Evolutionary conservation across 768 basidiomycete species (phyloP).

Genomic region (Porpolomopsis calyptriformis): DNA sequence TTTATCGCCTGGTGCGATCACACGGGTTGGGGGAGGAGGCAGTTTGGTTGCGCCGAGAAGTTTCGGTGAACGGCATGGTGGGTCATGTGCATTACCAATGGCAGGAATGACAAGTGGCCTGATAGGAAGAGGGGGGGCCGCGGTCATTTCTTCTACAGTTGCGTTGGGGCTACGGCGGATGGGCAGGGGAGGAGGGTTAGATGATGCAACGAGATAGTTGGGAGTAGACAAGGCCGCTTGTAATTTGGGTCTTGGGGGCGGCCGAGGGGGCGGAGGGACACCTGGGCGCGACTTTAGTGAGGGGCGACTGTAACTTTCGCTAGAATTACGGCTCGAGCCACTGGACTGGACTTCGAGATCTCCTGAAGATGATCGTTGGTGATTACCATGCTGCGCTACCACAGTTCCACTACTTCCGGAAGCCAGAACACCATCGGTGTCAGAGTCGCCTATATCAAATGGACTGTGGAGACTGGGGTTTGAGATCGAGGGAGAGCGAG

Average conservation of each 20-base stretch:
- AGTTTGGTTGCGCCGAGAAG: slow-evolving; percentile 31
- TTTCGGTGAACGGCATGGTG: slow-evolving; percentile 18
- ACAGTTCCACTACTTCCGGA: slow-evolving; percentile 3
- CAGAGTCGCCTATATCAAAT: not conserved
- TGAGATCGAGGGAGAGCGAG: too few relatives aligned
- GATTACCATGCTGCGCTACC: slow-evolving; percentile 1
- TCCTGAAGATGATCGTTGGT: slow-evolving; percentile 7
- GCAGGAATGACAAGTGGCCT: slow-evolving; percentile 20
- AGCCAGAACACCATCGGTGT: slow-evolving; percentile 1
- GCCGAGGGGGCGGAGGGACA: slow-evolving; percentile 20
- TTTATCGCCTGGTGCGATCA: slow-evolving; percentile 57
- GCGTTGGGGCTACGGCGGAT: slow-evolving; percentile 26
- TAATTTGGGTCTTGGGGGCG: slow-evolving; percentile 27
- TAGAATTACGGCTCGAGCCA: slow-evolving; percentile 31
- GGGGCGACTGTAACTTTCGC: slow-evolving; percentile 22
- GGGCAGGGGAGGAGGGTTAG: slow-evolving; percentile 37
- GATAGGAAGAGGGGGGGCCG: slow-evolving; percentile 17
- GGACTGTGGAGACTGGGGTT: not conserved
- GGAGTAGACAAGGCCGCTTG: slow-evolving; percentile 8
- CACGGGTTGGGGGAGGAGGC: slow-evolving; percentile 68
- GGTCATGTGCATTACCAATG: slow-evolving; percentile 7
- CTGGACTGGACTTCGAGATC: slow-evolving; percentile 17
- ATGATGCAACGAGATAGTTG: slow-evolving; percentile 8
- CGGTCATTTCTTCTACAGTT: slow-evolving; percentile 11
- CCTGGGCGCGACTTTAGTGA: slow-evolving; percentile 8